These are phyloP conservation scores for Suhomyces maxii DNA, from an alignment of 1,139 yeast species.

Conservation along the genomic window DNA sequence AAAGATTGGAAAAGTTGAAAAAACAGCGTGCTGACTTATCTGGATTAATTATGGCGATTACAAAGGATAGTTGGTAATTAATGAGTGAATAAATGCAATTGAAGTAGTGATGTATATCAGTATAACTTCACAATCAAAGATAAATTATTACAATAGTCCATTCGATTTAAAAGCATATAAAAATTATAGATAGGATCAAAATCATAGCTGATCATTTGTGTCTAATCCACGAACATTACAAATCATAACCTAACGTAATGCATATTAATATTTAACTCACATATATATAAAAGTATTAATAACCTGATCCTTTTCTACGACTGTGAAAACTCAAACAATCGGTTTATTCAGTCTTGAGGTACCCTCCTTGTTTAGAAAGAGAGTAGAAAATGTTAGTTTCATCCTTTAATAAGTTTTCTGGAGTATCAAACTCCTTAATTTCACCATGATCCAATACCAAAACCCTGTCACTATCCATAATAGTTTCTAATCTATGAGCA, in stretches of 20 bases:
- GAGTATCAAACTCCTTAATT: conserved; percentile 34
- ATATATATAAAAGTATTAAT: too few species aligned
- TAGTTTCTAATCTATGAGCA: conserved; percentile 40
- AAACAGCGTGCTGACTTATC: conserved; percentile 39
- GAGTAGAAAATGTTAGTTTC: conserved; percentile 29
- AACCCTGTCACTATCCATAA: conserved; percentile 36
- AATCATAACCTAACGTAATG: too few species aligned
- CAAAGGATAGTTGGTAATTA: background rate
- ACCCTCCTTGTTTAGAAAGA: conserved; percentile 35
- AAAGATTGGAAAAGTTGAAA: conserved; percentile 32
- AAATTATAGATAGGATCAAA: too few species aligned
- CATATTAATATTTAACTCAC: too few species aligned
- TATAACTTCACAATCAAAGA: too few species aligned
- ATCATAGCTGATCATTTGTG: too few species aligned
- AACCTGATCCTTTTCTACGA: background rate
- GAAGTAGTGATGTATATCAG: too few species aligned
- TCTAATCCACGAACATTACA: too few species aligned
- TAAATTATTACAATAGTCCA: too few species aligned
- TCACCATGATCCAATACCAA: conserved; percentile 34
- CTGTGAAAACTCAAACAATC: background rate
- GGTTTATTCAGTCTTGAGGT: conserved; percentile 4
- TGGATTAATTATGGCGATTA: background rate
- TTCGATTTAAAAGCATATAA: too few species aligned
- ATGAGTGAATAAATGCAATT: background rate
- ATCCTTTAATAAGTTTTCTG: conserved; percentile 27